phyloP scores from a whole-genome alignment of 768 basidiomycete genomes.

The Tulasnella sp. region DNA sequence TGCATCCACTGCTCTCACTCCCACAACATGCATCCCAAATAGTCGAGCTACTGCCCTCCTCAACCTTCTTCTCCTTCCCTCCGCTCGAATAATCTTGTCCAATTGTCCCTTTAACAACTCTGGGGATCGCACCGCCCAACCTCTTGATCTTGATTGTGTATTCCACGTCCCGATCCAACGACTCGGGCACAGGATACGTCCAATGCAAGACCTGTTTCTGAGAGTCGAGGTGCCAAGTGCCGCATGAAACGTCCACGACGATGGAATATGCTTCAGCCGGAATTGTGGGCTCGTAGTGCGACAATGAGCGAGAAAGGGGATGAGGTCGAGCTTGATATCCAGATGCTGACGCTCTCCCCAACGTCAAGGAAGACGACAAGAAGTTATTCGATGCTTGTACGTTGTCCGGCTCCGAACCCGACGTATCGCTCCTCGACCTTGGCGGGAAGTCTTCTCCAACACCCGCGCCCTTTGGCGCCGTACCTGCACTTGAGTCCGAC shows the following conservation, averaged over 20 bases:
- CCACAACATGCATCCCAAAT: background rate
- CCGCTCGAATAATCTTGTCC: background rate
- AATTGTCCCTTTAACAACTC: constrained; percentile 9
- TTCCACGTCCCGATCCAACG: constrained; percentile 21
- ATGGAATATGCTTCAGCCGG: constrained; percentile 17
- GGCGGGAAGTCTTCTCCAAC: constrained; percentile 1
- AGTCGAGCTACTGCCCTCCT: background rate
- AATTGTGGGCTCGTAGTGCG: background rate
- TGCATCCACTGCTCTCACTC: background rate
- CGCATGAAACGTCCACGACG: constrained; percentile 35
- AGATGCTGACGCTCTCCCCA: background rate
- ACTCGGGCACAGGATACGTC: constrained; percentile 32
- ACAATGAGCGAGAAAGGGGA: background rate
- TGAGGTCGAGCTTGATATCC: background rate
- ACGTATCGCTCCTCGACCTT: constrained; percentile 12
- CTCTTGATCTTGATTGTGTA: constrained; percentile 34
- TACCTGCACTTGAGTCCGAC: constrained; percentile 19
- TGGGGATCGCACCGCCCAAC: constrained; percentile 31
- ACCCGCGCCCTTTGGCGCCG: constrained; percentile 12
- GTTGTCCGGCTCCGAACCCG: background rate
- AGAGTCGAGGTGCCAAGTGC: constrained; percentile 36
- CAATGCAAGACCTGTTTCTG: constrained; percentile 36
- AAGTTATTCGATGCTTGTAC: background rate
- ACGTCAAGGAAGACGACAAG: background rate
- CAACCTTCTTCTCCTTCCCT: background rate